Evolutionary conservation across 768 basidiomycete genomes (phyloP), one percentile per base, ranked within the genome.

Genomic region (Trametes gibbosa): DNA sequence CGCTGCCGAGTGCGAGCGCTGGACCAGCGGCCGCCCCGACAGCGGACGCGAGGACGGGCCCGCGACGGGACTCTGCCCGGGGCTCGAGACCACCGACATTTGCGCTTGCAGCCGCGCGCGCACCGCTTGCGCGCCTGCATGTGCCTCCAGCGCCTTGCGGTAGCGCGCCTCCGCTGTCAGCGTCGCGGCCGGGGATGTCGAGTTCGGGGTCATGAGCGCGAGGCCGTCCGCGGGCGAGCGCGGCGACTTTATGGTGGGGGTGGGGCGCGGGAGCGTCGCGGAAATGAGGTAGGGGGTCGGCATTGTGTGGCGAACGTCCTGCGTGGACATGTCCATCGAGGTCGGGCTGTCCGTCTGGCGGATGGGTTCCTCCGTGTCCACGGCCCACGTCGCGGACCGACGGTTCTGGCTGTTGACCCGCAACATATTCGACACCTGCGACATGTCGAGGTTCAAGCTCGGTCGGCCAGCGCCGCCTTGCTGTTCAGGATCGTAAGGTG

Each of bases 101-200:
- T 37, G 43, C 42, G 49, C 41, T 25, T 60, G 54, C 34, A 54
- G 41, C 10, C 62, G 53, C 37, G 56, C 53, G 53, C 63, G 66
- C 19, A 54, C 58, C n/a, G 60, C 60, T 51, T 63, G 64, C 8
- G 60, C 57, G 19, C 59, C 59, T 2, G 62, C 59, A 37, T 60
- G 53, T 40, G 66, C 63, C 32, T 59, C 57, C 49, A 63, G 54
- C 34, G 53, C 51, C 51, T 62, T 65, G 32, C 62, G 61, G 16
- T 58, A 63, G 7, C 59, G 60, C 45, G 42, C 53, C 19, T 57
- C 48, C 1, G 63, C 56, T 5, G 54, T 54, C 19, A 59, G 56
- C 13, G 53, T 58, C 37, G 56, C 63, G 0, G 51, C 58, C 24
- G 63, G 59, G n/a, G 63, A 56, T n/a, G 50, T 59, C 13, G 63